Percentiles rank a stretch among this genome's conserved stretches.
Conservation (phyloP, 164 flowering plant species). For the Berberis vulgaris region DNA sequence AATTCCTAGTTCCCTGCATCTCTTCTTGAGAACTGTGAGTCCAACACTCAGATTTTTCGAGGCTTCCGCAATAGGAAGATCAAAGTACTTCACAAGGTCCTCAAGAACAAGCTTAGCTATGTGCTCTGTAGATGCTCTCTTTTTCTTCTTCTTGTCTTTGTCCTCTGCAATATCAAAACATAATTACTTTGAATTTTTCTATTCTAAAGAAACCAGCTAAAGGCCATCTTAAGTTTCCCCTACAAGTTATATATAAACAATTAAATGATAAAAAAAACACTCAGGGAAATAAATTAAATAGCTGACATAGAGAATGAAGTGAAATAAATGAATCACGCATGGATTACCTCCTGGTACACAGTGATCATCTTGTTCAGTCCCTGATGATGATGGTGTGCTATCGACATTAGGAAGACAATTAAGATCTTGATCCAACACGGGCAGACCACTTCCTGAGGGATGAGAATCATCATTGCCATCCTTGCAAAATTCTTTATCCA, state of each 20-base stretch:
- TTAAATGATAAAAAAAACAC: too few relatives aligned
- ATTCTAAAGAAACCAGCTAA: too few relatives aligned
- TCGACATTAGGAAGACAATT: conserved; percentile 29
- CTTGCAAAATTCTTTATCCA: conserved; percentile 7
- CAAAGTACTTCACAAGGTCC: conserved; percentile 50
- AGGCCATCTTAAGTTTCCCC: too few relatives aligned
- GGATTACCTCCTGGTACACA: conserved; percentile 27
- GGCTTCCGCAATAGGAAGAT: conserved; percentile 55
- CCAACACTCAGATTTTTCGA: conserved; percentile 49
- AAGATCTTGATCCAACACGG: conserved; percentile 33
- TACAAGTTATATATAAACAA: too few relatives aligned
- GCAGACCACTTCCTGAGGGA: conserved; percentile 11
- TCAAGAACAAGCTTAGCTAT: conserved; percentile 37
- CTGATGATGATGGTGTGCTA: conserved; percentile 10
- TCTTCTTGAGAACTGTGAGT: conserved; percentile 53
- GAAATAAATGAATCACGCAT: not conserved
- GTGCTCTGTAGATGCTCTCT: conserved; percentile 34
- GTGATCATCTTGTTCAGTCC: conserved; percentile 14
- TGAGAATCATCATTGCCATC: conserved; percentile 1
- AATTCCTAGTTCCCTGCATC: conserved; percentile 62
- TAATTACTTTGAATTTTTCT: too few relatives aligned
- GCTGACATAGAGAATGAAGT: not conserved
- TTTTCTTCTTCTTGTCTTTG: conserved; percentile 25
- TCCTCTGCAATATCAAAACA: not conserved
- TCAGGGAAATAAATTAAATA: too few relatives aligned